These are phyloP conservation scores for Nephelium lappaceum DNA, from an alignment of 345 rosid genomes.

Conservation along the genomic window DNA sequence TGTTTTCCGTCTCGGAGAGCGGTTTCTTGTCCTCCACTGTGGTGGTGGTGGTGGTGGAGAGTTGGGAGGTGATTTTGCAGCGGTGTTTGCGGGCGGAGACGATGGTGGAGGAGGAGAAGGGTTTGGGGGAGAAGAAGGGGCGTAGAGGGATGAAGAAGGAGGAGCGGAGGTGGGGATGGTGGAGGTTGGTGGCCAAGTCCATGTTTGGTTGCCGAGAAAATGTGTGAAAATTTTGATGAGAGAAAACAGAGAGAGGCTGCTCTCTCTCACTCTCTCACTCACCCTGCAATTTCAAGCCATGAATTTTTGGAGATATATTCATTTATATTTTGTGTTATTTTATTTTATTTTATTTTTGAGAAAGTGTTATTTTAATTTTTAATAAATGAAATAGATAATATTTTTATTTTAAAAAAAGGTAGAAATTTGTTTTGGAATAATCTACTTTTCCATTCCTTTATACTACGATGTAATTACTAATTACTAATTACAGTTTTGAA, in stretches of 20 bases:
- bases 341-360: too few species aligned
- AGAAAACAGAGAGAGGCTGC: slow-evolving; percentile 10
- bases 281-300: too few species aligned
- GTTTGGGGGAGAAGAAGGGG: slow-evolving; percentile 29
- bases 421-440: too few species aligned
- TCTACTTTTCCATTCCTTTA: too few species aligned
- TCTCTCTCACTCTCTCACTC: neutral
- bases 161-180: slow-evolving; percentile 60
- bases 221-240: neutral
- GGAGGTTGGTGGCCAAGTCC: slow-evolving; percentile 66
- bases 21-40: slow-evolving; percentile 50
- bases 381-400: too few species aligned
- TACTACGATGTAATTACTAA: too few species aligned
- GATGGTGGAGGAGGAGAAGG: neutral
- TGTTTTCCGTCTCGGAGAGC: slow-evolving; percentile 44
- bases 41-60: slow-evolving; percentile 61
- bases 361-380: too few species aligned
- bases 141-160: slow-evolving; percentile 45
- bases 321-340: too few species aligned
- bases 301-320: too few species aligned
- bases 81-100: slow-evolving; percentile 30
- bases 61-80: slow-evolving; percentile 36
- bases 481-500: too few species aligned
- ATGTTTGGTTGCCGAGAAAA: slow-evolving; percentile 36
- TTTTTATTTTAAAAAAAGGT: too few species aligned